These are phyloP conservation scores for Cucumis sativus DNA, from an alignment of 306 rosid species.

Conservation along the genomic window DNA sequence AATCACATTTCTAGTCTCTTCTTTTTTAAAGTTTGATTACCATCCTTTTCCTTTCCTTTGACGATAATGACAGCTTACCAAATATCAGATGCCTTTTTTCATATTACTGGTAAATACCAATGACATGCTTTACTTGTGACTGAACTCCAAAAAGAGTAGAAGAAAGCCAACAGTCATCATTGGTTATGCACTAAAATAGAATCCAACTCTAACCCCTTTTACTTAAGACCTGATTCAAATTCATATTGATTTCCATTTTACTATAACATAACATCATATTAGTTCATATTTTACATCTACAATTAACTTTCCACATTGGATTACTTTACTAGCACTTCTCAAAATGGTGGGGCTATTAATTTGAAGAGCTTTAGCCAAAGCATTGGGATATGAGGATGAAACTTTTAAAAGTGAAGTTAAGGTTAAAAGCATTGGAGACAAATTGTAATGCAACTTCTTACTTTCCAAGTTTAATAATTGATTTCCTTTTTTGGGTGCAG, in stretches of 20 bases:
- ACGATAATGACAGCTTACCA: background rate
- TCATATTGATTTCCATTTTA: background rate
- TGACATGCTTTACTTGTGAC: background rate
- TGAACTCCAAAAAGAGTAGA: background rate
- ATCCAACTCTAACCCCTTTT: background rate
- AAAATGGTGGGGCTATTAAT: background rate
- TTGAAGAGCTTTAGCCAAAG: background rate
- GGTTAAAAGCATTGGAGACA: background rate
- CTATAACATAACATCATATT: background rate
- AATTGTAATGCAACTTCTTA: background rate
- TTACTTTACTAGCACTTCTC: background rate
- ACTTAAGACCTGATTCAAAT: background rate
- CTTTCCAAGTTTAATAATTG: background rate
- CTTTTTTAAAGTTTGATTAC: background rate
- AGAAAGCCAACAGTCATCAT: background rate
- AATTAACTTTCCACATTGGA: background rate
- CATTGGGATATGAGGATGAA: background rate
- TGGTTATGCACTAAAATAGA: background rate
- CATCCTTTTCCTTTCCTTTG: background rate
- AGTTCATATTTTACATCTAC: background rate
- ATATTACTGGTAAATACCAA: background rate
- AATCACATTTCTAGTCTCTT: background rate
- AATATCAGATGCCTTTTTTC: background rate
- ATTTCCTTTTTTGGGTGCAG: constrained; percentile 28
- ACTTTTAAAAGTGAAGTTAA: background rate